phyloP scores from a whole-genome alignment of 805 yeast species.

The Ogataea haglerorum region DNA sequence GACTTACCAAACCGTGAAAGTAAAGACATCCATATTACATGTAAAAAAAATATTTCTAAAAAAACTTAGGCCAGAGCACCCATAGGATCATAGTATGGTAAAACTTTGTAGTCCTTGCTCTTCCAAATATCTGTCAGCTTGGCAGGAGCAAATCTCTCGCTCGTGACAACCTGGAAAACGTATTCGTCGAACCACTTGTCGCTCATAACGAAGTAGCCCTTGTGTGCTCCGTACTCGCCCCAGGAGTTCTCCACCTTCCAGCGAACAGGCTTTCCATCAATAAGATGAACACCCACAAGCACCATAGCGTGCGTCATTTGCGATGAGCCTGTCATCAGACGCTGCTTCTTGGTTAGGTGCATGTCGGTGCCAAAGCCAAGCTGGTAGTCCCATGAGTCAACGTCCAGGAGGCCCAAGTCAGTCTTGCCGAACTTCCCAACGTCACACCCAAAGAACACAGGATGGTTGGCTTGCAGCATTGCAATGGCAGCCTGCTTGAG shows the following conservation, averaged over 20 bases:
- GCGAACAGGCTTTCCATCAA: slow-evolving; percentile 56
- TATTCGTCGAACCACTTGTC: slow-evolving; percentile 74
- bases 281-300: slow-evolving; percentile 72
- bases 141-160: slow-evolving; percentile 33
- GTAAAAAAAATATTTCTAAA: slow-evolving; percentile 5
- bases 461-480: slow-evolving; percentile 68
- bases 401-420: slow-evolving; percentile 66
- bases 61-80: slow-evolving; percentile 57
- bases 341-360: slow-evolving; percentile 34
- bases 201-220: slow-evolving; percentile 70
- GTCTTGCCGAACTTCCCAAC: slow-evolving; percentile 72
- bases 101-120: slow-evolving; percentile 45
- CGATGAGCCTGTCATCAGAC: slow-evolving; percentile 41
- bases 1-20: not conserved
- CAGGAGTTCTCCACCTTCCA: slow-evolving; percentile 80
- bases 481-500: slow-evolving; percentile 63
- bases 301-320: slow-evolving; percentile 92
- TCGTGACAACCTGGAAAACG: slow-evolving; percentile 63
- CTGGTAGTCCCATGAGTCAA: slow-evolving; percentile 64
- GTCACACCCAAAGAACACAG: slow-evolving; percentile 86
- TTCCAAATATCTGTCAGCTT: slow-evolving; percentile 43
- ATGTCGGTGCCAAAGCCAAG: slow-evolving; percentile 45
- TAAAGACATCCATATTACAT: slow-evolving; percentile 5
- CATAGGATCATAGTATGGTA: slow-evolving; percentile 77
- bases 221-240: slow-evolving; percentile 69